Base-by-base conservation (phyloP, 192 early-diverging fungal genomes). In the Radiomyces spectabilis region DNA sequence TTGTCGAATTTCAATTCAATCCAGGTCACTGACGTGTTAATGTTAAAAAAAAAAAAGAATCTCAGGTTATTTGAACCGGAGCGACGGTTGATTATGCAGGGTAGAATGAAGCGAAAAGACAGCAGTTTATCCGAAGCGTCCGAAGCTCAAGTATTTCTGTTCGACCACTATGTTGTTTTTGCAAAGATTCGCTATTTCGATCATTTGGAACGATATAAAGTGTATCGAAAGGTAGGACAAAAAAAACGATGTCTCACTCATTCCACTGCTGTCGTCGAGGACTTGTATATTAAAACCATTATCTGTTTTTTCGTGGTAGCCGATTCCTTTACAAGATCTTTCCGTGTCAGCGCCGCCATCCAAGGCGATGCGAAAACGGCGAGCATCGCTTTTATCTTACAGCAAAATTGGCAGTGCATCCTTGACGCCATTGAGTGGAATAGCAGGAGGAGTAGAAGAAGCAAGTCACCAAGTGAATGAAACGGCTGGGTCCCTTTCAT, bases 141-240 rank as follows among this genome's bases (percentile, higher is more conserved):
- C 0, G 88, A 89, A 40, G 55, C 94, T 9, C 74, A 80, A 37
- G 82, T 95, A 19, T 87, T 91, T 61, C 58, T 97, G 34, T 87
- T 98, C 40, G 95, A 98, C 66, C 89, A 97, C 69, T 79, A 84
- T 59, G 54, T 92, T 22, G 65, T 92, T 15, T 78, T 90, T 74
- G 80, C 85, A 59, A 87, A 84, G 48, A 72, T 76, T 42, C 89
- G 84, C 66, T 72, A 72, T 25, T 68, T 73, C 35, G 66, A 79
- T 53, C 71, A 76, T 31, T 67, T 74, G 5, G 83, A 82, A 48
- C 73, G 77, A 49, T 83, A 75, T 58, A 86, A 80, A 38, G 78
- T 82, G 12, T 74, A 80, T 46, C 68, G 72, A 49, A 63, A 59
- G 55, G 74, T 79, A 68, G 69, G 74, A 38, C 19, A 53, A 43